These are phyloP conservation scores for Sporothrix luriei DNA, from an alignment of 2,329 filamentous ascomycete genomes.

Conservation along the genomic window DNA sequence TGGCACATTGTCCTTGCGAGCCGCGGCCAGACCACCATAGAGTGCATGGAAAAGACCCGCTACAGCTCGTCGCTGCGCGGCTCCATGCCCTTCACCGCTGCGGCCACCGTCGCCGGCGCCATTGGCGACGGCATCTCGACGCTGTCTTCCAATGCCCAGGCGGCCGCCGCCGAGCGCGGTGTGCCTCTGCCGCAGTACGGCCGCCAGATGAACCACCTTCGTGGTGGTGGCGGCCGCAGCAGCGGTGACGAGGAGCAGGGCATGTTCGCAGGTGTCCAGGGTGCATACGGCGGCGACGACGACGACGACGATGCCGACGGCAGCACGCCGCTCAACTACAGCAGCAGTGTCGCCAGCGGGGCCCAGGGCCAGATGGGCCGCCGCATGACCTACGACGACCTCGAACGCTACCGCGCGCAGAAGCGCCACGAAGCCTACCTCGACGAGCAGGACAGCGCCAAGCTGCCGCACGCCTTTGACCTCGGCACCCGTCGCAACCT, in stretches of 20 bases:
- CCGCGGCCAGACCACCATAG: conserved; percentile 87
- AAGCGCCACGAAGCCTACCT: conserved; percentile 71
- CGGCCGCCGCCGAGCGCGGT: conserved; percentile 47
- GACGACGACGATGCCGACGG: conserved; percentile 21
- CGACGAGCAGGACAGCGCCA: conserved; percentile 84
- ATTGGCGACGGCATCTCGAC: conserved; percentile 21
- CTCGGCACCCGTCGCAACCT: conserved; percentile 82
- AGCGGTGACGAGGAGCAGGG: conserved; percentile 30
- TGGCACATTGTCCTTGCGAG: conserved; percentile 88
- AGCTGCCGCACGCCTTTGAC: conserved; percentile 91
- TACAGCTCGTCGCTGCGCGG: conserved; percentile 81
- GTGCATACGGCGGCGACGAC: conserved; percentile 32
- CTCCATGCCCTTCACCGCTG: conserved; percentile 60
- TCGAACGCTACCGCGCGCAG: conserved; percentile 58
- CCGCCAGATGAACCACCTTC: conserved; percentile 61
- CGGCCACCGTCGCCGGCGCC: conserved; percentile 59
- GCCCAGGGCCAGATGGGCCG: conserved; percentile 44
- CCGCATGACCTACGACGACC: conserved; percentile 57
- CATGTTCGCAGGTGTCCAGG: conserved; percentile 27
- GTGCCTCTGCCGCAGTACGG: conserved; percentile 61
- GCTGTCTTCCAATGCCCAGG: conserved; percentile 34
- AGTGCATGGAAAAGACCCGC: conserved; percentile 92
- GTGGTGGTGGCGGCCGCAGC: background rate
- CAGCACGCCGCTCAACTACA: background rate
- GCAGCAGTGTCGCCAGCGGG: conserved; percentile 21